These are phyloP conservation scores for Trichoderma lentiforme DNA, from an alignment of 2,329 filamentous ascomycete species.

Conservation along the genomic window DNA sequence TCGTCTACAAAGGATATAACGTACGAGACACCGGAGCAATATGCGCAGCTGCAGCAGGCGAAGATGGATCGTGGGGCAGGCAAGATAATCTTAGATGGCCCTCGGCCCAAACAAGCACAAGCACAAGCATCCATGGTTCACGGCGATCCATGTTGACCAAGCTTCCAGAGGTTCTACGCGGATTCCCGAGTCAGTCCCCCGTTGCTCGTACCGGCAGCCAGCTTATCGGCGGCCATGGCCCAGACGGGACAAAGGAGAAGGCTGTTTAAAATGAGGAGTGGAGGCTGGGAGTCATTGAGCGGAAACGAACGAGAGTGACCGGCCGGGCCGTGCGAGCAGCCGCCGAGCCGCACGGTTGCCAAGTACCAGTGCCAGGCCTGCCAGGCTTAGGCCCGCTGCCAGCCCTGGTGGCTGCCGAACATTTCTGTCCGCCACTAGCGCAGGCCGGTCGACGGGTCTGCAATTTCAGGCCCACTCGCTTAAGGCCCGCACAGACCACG, in stretches of 20 bases:
- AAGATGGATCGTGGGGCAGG: constrained; percentile 15
- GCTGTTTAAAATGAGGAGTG: constrained; percentile 12
- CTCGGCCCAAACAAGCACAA: not conserved
- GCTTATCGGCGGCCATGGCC: constrained; percentile 12
- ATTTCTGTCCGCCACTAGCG: constrained; percentile 20
- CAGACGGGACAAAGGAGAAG: constrained; percentile 6
- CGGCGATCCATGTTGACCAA: constrained; percentile 9
- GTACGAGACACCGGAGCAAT: not conserved
- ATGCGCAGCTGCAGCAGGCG: constrained; percentile 14
- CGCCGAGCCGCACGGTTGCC: not conserved
- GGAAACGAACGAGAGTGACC: not conserved
- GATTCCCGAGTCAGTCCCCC: not conserved
- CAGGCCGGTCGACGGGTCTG: constrained; percentile 22
- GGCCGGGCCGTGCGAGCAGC: not conserved
- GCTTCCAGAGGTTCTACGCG: constrained; percentile 7
- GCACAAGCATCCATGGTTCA: not conserved
- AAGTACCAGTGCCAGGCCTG: not conserved
- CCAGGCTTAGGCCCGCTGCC: not conserved
- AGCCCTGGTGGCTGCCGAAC: constrained; percentile 16
- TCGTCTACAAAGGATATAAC: not conserved
- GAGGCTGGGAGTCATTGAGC: constrained; percentile 7
- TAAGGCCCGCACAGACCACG: constrained; percentile 23
- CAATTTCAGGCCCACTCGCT: constrained; percentile 29
- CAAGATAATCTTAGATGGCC: constrained; percentile 15
- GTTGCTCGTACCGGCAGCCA: not conserved